Base-by-base conservation (phyloP, 352 stramenopile genomes). In the Plasmopara viticola region DNA sequence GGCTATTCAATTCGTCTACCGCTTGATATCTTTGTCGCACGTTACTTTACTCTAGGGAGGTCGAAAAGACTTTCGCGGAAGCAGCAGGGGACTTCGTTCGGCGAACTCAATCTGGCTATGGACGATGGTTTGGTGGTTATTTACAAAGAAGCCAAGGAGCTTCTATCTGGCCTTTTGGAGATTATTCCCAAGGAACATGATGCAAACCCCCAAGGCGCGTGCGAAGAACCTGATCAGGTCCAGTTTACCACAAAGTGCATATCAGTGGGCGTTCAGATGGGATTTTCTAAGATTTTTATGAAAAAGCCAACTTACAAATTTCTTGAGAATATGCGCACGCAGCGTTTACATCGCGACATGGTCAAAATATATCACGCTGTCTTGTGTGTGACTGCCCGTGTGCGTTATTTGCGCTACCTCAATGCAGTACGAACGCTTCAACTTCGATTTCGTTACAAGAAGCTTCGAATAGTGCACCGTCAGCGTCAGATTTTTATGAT, bases 201-300 rank as follows among this genome's bases (percentile, higher is more conserved):
- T 37, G 68, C 72, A 0, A 88, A 94, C 40, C 88, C 88, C 0
- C 75, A 87, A 40, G 74, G 72, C n/a, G 64, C 76, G 2, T 86
- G 79, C 17, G 78, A 91, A 49, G 64, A 77, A 57, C 84, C 75
- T 14, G 73, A 89, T 20, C 75, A 89, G 56, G 68, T 67, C 6
- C 68, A 87, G 33, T 90, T 90, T 38, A 58, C 71, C 2, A 74
- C 65, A 6, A 64, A 68, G 35, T 92, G 78, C 30, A 68, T 87
- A n/a, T 34, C 62, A 0, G 76, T 78, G 14, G 79, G 79, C 9
- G 55, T 89, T 56, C 94, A 98, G 62, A 95, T 98, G 67, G 95
- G 95, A 20, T 85, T 87, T 47, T 90, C 93, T 2, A 98, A 98
- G 66, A 95, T 98, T 52, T 98, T 98, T 61, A 60, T 98, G 38